phyloP scores from a whole-genome alignment of 176 grass and related monocot species.

The Carex pumila region DNA sequence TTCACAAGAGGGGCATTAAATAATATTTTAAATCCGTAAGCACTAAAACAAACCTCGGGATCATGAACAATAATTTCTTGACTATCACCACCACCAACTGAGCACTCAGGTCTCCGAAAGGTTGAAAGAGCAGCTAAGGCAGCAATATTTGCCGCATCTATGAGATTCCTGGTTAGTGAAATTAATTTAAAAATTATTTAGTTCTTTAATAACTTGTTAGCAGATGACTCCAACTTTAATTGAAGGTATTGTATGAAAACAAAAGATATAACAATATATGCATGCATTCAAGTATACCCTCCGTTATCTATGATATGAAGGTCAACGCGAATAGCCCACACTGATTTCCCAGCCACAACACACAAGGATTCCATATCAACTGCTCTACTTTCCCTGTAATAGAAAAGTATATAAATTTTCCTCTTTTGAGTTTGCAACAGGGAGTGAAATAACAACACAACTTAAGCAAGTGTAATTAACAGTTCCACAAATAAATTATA shows the following conservation, averaged over 20 bases:
- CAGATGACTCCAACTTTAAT: neutral
- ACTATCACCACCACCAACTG: slow-evolving; percentile 64
- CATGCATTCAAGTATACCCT: slow-evolving; percentile 46
- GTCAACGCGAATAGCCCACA: slow-evolving; percentile 79
- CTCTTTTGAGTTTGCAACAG: neutral
- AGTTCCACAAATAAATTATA: neutral
- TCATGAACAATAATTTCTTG: slow-evolving; percentile 79
- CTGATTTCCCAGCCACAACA: slow-evolving; percentile 79
- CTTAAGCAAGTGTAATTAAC: neutral
- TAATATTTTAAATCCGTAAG: neutral
- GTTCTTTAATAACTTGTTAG: neutral
- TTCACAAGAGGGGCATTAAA: neutral
- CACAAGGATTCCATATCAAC: slow-evolving; percentile 97
- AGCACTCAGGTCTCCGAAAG: slow-evolving; percentile 80
- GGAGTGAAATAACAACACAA: neutral
- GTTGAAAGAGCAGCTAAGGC: slow-evolving; percentile 79
- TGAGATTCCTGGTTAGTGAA: slow-evolving; percentile 59
- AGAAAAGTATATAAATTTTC: slow-evolving; percentile 7
- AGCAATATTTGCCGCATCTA: slow-evolving; percentile 87
- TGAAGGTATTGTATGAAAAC: neutral
- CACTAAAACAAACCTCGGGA: slow-evolving; percentile 42
- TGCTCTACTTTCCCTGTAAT: slow-evolving; percentile 74
- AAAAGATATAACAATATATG: neutral
- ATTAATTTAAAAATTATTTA: neutral
- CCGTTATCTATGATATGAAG: slow-evolving; percentile 99